phyloP scores from a whole-genome alignment of 352 stramenopile genomes.

The Blastocystis sp. region DNA sequence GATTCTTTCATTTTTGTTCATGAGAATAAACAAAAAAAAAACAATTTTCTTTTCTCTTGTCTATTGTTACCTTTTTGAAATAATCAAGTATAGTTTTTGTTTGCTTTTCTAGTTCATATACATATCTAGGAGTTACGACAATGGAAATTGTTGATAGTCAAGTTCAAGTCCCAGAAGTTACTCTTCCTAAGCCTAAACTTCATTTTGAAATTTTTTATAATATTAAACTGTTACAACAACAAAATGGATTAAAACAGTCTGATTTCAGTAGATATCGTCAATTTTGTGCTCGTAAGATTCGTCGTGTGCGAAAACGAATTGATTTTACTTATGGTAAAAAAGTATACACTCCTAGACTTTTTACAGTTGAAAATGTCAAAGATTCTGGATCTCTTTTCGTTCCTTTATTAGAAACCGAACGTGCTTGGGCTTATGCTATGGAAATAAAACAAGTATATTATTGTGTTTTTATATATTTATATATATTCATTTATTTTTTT shows the following conservation, averaged over 20 bases:
- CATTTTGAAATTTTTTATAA: constrained; percentile 16
- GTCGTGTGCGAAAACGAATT: constrained; percentile 9
- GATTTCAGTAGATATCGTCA: constrained; percentile 20
- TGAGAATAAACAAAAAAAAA: not conserved
- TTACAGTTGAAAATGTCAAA: constrained; percentile 1
- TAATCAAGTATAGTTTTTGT: not conserved
- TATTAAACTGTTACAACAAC: constrained; percentile 6
- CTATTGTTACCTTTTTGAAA: not conserved
- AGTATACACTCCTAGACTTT: constrained; percentile 8
- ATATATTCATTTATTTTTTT: too few relatives aligned
- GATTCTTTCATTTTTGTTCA: too few relatives aligned
- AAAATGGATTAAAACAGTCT: constrained; percentile 32
- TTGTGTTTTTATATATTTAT: too few relatives aligned
- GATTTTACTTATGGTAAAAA: constrained; percentile 14
- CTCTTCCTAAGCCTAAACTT: not conserved
- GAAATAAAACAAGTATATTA: constrained; percentile 20
- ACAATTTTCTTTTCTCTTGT: not conserved
- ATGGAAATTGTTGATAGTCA: not conserved
- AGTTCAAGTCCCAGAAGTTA: constrained; percentile 1
- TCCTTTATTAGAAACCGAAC: constrained; percentile 22
- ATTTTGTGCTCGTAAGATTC: constrained; percentile 17
- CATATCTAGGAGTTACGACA: not conserved
- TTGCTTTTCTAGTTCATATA: not conserved
- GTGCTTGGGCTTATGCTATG: constrained; percentile 18
- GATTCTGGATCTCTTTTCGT: constrained; percentile 12